Evolutionary conservation across 805 yeast species (phyloP).

Genomic region (Citeromyces nyonsensis): DNA sequence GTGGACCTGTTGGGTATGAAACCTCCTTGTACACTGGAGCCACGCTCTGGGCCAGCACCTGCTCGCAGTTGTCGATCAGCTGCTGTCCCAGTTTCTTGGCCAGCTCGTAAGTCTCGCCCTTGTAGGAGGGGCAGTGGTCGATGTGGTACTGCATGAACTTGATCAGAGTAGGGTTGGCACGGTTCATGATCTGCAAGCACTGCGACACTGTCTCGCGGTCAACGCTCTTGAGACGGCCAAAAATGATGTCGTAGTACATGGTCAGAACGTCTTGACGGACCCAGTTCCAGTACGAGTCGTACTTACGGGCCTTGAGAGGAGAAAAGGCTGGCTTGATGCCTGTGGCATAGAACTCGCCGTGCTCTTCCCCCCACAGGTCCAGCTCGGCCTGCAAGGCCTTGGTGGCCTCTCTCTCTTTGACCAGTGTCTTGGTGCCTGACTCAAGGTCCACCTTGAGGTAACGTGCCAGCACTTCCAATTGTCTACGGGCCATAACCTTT

Average conservation of each 20-base stretch:
- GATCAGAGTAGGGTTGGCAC: slow-evolving; percentile 85
- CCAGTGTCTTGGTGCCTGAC: slow-evolving; percentile 74
- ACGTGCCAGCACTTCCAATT: slow-evolving; percentile 85
- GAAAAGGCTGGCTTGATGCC: slow-evolving; percentile 89
- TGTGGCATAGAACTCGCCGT: slow-evolving; percentile 85
- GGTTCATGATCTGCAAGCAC: slow-evolving; percentile 95
- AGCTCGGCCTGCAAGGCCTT: slow-evolving; percentile 74
- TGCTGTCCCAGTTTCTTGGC: slow-evolving; percentile 87
- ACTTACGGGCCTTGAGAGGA: slow-evolving; percentile 83
- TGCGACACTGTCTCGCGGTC: slow-evolving; percentile 94
- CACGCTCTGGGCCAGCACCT: slow-evolving; percentile 41
- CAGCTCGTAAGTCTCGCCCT: slow-evolving; percentile 85
- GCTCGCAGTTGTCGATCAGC: slow-evolving; percentile 89
- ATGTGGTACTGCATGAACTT: slow-evolving; percentile 93
- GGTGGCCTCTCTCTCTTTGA: slow-evolving; percentile 77
- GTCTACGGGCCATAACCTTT: slow-evolving; percentile 58
- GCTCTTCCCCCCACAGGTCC: slow-evolving; percentile 80
- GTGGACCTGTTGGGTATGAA: slow-evolving; percentile 87
- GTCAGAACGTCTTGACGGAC: slow-evolving; percentile 93
- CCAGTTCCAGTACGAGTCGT: slow-evolving; percentile 99
- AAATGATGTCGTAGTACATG: slow-evolving; percentile 90
- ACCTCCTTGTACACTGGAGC: slow-evolving; percentile 95
- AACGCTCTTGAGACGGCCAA: slow-evolving; percentile 79
- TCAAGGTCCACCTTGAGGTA: slow-evolving; percentile 87
- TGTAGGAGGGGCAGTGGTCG: slow-evolving; percentile 69